These are phyloP conservation scores for Mortierella sp. DNA, from an alignment of 371 early-diverging fungal species.

Conservation along the genomic window DNA sequence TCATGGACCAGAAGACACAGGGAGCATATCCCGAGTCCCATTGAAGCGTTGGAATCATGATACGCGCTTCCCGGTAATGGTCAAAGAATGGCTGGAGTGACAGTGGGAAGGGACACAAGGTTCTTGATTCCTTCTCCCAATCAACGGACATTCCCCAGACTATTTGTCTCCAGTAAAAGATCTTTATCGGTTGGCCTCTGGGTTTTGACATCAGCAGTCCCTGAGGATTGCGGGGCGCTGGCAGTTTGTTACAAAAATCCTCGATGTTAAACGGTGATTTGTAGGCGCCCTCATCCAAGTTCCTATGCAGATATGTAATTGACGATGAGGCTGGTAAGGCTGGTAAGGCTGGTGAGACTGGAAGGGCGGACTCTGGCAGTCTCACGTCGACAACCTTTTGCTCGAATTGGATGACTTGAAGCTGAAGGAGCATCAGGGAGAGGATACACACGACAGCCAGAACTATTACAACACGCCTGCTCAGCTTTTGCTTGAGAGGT, in stretches of 20 bases:
- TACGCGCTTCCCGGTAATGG: background rate
- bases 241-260: conserved; percentile 12
- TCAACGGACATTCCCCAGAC: background rate
- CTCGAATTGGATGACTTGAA: too few species aligned
- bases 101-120: conserved; percentile 13
- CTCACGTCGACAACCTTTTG: too few species aligned
- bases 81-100: conserved; percentile 24
- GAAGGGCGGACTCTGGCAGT: too few species aligned
- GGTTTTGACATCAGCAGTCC: conserved; percentile 2
- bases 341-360: too few species aligned
- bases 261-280: background rate
- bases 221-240: background rate
- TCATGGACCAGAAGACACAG: conserved; percentile 1
- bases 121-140: conserved; percentile 12
- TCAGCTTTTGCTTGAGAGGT: too few species aligned
- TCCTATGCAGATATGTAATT: too few species aligned
- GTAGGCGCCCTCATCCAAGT: too few species aligned
- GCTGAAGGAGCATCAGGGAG: too few species aligned
- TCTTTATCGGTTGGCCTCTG: conserved; percentile 4
- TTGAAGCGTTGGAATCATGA: background rate
- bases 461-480: too few species aligned
- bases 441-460: too few species aligned
- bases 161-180: conserved; percentile 20
- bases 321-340: too few species aligned
- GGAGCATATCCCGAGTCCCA: conserved; percentile 11